These are phyloP conservation scores for Botryosphaeria dothidea DNA, from an alignment of 2,329 filamentous ascomycete genomes.

Conservation along the genomic window DNA sequence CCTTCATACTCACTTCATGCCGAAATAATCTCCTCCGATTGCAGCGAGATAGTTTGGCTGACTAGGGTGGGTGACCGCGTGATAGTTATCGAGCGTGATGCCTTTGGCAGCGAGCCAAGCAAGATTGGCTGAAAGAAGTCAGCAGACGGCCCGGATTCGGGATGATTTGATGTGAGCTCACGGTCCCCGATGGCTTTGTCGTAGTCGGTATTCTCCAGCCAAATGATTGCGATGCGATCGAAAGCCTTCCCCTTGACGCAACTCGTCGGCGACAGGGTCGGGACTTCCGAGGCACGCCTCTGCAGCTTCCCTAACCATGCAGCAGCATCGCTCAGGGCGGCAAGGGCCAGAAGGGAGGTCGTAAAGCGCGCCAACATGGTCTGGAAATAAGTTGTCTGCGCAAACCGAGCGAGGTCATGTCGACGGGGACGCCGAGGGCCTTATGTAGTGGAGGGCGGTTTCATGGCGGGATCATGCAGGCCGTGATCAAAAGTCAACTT, in stretches of 20 bases:
- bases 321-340: background rate
- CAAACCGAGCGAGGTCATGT: background rate
- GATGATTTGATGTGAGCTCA: slow-evolving; percentile 39
- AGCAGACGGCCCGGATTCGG: slow-evolving; percentile 21
- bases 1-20: slow-evolving; percentile 51
- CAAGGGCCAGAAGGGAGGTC: background rate
- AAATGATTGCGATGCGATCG: slow-evolving; percentile 71
- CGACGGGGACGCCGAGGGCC: background rate
- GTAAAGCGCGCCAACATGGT: background rate
- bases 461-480: background rate
- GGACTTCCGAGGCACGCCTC: background rate
- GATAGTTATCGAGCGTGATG: slow-evolving; percentile 58
- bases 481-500: background rate
- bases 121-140: slow-evolving; percentile 48
- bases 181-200: slow-evolving; percentile 64
- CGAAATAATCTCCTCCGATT: slow-evolving; percentile 71
- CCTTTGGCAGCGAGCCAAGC: slow-evolving; percentile 61
- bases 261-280: background rate
- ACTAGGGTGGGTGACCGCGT: slow-evolving; percentile 68
- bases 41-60: slow-evolving; percentile 75
- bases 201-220: slow-evolving; percentile 76
- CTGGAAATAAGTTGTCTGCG: background rate
- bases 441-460: background rate
- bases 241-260: slow-evolving; percentile 65
- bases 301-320: background rate